Percentiles rank a stretch among this genome's conserved stretches.
phyloP scores from a whole-genome alignment of 2,329 filamentous ascomycete species.

The Xylariaceae sp. region DNA sequence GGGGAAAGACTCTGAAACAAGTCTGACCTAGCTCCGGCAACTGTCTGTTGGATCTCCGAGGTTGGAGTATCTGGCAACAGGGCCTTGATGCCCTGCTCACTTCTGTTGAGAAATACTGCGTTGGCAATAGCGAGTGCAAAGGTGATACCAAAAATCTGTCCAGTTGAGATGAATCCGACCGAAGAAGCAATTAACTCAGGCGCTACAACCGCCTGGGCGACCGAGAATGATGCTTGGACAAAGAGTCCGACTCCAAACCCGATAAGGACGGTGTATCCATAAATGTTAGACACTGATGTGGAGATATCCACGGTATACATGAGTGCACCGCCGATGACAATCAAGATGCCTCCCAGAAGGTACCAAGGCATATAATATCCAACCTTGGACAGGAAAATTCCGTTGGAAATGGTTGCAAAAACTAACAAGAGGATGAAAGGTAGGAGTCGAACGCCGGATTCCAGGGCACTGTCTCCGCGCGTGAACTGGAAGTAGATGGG shows the following conservation, averaged over 20 bases:
- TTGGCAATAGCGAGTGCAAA: neutral
- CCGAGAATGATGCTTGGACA: constrained; percentile 41
- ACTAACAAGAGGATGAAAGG: constrained; percentile 49
- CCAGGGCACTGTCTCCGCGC: constrained; percentile 47
- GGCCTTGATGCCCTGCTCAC: too few species aligned
- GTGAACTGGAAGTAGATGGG: constrained; percentile 60
- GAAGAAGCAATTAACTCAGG: neutral
- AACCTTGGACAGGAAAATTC: constrained; percentile 43
- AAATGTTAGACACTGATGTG: constrained; percentile 34
- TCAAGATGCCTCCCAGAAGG: constrained; percentile 39
- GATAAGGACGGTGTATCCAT: constrained; percentile 44
- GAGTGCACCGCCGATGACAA: constrained; percentile 37
- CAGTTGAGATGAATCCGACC: neutral
- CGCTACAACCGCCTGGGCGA: constrained; percentile 28
- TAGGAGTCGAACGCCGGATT: constrained; percentile 50
- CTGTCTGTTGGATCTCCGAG: too few species aligned
- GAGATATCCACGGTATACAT: constrained; percentile 35
- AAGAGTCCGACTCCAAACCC: constrained; percentile 39
- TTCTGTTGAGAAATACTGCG: neutral
- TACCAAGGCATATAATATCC: constrained; percentile 47
- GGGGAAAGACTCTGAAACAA: too few species aligned
- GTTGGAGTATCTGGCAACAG: too few species aligned
- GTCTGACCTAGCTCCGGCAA: too few species aligned
- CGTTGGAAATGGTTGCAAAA: constrained; percentile 38
- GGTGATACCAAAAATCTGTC: neutral